Evolutionary conservation across 805 yeast genomes (phyloP), one percentile per base, ranked within the genome.

Genomic region (Sugiyamaella americana): DNA sequence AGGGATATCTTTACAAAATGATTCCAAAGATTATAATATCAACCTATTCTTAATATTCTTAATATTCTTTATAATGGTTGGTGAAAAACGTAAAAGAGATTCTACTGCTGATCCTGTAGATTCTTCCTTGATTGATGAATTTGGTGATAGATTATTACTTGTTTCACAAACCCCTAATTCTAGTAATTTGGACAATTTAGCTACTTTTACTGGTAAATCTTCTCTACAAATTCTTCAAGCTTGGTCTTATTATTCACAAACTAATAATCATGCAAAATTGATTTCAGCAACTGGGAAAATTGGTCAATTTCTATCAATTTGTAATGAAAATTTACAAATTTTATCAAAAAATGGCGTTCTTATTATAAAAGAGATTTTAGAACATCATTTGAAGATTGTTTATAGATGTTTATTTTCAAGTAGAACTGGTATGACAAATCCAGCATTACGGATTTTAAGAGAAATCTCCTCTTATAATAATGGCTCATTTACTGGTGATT

Each of bases 331-430:
- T 23, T 13, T 26, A 13, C 32, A 51, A 1, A 43, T 46, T 11
- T 58, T 53, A 21, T 56, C 48, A 50, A 61, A 47, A 29, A 38
- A 50, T 34, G 68, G 70, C 11, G 57, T 62, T 43, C 65, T 65
- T 5, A 59, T 81, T 20, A 72, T 82, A 47, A 72, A 71, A 43
- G 73, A 74, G 11, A 65, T 88, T 2, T 60, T 87, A 6, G 66
- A 71, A 1, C 73, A 71, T 40, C 78, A 84, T 58, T 60, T 74
- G 37, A 84, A 82, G 55, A 73, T 79, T 5, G 66, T 88, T 2
- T 85, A 84, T 63, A 70, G 94, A 54, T 80, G 84, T 16, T 66
- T 88, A 35, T 75, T 74, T 50, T 73, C 77, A 45, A 63, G 72
- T 51, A 76, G 80, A 51, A 78, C 84, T 0, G 69, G 76, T 1